Evolutionary conservation across 371 early-diverging fungal species (phyloP), one percentile per base, ranked within the genome.

Genomic region (Apophysomyces trapeziformis): DNA sequence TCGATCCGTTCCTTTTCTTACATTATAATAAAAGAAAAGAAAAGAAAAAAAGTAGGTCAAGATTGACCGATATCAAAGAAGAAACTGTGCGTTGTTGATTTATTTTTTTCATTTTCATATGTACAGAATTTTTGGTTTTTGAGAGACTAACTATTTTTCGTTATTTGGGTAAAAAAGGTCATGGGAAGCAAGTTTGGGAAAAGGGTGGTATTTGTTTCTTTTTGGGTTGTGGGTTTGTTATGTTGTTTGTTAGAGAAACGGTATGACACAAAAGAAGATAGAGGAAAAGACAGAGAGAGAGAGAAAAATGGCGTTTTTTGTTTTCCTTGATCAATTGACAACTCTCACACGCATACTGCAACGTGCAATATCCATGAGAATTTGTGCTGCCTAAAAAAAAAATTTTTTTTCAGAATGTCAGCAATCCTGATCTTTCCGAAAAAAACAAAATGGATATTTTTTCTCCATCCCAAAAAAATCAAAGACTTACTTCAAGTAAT

Each of bases 331-430:
- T 61, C 59, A 37, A 68, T 68, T 62, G 58, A 68, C 64, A 32
- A 77, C 64, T 54, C 65, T 72, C 46, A 82, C 75, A 57, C 74
- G 75, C 82, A 82, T 79, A 43, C 78, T 72, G 44, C 74, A 77
- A 39, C 75, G 71, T 41, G 82, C 82, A 68, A 82, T 82, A 57
- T 82, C 78, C 79, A 82, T 79, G n/a, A 82, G 67, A 45, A 82
- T 82, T 63, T 82, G 82, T 58, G 82, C 82, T 70, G 82, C 82
- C 82, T 82, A 71, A 44, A 43, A 60, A n/a, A n/a, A 60, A 66
- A 66, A 46, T 36, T 57, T 50, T 56, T 43, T 26, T 26, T 26
- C 32, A 26, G 32, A 26, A 71, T 57, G 58, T 68, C 58, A 63
- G 61, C 16, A 64, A 58, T 26, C 32, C 32, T 26, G 46, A 36